Evolutionary conservation across 352 stramenopile species (phyloP), one percentile per base, ranked within the genome.

Genomic region (Elongisporangium anandrum): DNA sequence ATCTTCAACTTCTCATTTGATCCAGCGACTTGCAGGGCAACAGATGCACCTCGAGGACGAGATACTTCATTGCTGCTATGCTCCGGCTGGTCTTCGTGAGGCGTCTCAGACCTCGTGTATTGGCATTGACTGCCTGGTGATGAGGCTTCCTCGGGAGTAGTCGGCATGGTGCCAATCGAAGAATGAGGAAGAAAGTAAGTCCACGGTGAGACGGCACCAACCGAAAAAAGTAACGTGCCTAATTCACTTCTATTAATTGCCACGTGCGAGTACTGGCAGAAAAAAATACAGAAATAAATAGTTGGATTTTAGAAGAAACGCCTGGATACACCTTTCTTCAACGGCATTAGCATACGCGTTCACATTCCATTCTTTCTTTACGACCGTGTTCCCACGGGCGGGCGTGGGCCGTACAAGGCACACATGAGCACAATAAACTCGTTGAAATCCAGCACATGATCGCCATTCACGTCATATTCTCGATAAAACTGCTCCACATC

Each of bases 401-500:
- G 5, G 9, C 29, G 47, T 22, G 59, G 41, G 0, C 63, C 59
- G 48, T 91, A 80, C 12, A 92, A 54, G 20, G 56, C 73, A 24
- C 71, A 62, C 74, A 90, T 82, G 38, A 92, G 68, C 41, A 50
- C 53, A 3, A 89, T 67, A 60, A 92, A 92, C 69, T 92, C 81
- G 50, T 87, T 65, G 49, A 91, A 90, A 57, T 86, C 68, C 16
- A 92, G 70, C 3, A 67, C 69, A 34, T 73, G 68, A 61, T 87
- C 77, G 47, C 69, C 53, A 54, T 92, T 57, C 4, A 55, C 47
- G 49, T 89, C 79, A 45, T 83, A 84, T 12, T 87, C 79, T 24
- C 62, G 24, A 54, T 88, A 92, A 8, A 90, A 61, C 19, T 75
- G 58, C 49, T 73, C 68, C 22, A 92, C 66, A 51, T 90, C 81